Evolutionary conservation across 306 rosid species (phyloP).

Genomic region (Pyrus pyrifolia): DNA sequence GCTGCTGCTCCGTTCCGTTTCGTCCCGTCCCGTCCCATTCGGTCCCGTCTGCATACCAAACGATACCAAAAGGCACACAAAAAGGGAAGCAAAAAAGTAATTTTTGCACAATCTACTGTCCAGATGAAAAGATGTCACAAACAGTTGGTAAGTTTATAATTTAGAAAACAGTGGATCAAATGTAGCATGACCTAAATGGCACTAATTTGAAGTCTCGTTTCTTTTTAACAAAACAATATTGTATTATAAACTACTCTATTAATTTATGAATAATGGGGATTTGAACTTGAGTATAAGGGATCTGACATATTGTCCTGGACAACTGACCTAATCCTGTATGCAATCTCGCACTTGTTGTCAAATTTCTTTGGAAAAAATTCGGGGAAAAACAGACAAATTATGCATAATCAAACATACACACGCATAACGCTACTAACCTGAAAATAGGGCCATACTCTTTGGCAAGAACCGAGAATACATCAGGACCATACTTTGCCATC

Average conservation of each 20-base stretch:
- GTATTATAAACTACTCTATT: too few species aligned
- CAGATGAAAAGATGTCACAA: neutral
- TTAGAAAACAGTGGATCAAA: neutral
- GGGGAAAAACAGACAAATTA: neutral
- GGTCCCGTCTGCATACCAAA: too few species aligned
- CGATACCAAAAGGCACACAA: too few species aligned
- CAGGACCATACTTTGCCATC: constrained; percentile 74
- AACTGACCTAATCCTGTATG: neutral
- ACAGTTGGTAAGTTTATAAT: neutral
- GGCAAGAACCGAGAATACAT: constrained; percentile 83
- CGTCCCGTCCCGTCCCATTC: too few species aligned
- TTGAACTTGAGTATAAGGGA: neutral
- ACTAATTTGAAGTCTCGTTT: neutral
- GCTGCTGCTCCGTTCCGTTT: too few species aligned
- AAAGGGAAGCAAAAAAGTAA: too few species aligned
- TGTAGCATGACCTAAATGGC: neutral
- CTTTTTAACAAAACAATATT: neutral
- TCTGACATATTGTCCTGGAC: neutral
- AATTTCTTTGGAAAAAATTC: neutral
- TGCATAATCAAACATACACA: neutral
- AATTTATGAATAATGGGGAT: neutral
- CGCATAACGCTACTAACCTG: constrained; percentile 43
- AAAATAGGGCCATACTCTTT: constrained; percentile 83
- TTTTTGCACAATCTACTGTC: neutral
- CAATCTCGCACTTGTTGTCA: neutral